phyloP scores from a whole-genome alignment of 352 stramenopile species.

The Blastocystis sp. region DNA sequence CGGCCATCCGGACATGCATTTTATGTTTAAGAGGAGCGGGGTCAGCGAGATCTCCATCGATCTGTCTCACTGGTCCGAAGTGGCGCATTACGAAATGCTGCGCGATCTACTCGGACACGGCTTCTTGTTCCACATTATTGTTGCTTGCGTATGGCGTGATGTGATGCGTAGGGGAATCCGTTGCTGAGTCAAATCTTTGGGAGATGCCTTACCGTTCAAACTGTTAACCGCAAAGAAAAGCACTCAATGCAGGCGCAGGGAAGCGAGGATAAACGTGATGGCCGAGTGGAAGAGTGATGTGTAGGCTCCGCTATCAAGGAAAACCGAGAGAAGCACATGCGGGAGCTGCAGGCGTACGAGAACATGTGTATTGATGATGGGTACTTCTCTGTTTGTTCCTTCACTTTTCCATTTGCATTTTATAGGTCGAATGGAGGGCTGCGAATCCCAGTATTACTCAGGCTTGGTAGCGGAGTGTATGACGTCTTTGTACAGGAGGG shows the following conservation, averaged over 20 bases:
- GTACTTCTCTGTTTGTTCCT: not conserved
- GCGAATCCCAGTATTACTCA: not conserved
- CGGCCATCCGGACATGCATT: conserved; percentile 23
- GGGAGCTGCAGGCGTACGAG: conserved; percentile 31
- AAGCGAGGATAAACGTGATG: conserved; percentile 42
- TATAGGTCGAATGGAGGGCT: not conserved
- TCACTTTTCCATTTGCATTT: not conserved
- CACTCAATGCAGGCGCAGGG: not conserved
- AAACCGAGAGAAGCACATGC: conserved; percentile 1
- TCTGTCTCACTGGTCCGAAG: not conserved
- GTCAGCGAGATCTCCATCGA: not conserved
- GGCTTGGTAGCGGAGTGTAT: conserved; percentile 7
- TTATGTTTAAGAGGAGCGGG: conserved; percentile 6
- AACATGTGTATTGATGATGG: conserved; percentile 39
- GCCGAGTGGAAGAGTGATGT: not conserved
- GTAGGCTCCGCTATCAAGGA: conserved; percentile 38
- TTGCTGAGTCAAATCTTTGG: conserved; percentile 31
- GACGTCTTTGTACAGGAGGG: conserved; percentile 32
- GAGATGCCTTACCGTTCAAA: not conserved
- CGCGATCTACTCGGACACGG: not conserved
- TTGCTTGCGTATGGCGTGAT: not conserved
- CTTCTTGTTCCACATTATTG: conserved; percentile 25
- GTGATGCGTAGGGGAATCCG: not conserved
- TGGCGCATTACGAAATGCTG: conserved; percentile 45
- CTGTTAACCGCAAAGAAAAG: not conserved